Evolutionary conservation across 495 filamentous ascomycete genomes (phyloP).

Genomic region (Polyplosphaeria fusca): DNA sequence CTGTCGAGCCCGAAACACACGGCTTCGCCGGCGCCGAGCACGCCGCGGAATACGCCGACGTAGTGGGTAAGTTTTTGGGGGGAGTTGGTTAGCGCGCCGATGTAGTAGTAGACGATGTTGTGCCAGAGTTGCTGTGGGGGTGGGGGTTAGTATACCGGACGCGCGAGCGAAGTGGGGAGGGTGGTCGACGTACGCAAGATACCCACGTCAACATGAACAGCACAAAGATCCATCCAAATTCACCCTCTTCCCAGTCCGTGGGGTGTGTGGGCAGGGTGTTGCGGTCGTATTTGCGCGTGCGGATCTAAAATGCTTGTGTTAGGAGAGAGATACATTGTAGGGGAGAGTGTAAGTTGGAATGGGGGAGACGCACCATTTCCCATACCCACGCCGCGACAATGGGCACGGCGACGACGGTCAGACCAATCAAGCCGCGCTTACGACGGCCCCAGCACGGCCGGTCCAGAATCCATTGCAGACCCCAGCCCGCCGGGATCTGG

Average conservation of each 20-base stretch:
- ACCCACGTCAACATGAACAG: constrained; percentile 21
- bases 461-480: constrained; percentile 20
- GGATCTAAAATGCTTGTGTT: constrained; percentile 1
- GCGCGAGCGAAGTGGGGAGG: not conserved
- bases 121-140: constrained; percentile 12
- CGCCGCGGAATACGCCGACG: constrained; percentile 28
- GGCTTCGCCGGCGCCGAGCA: constrained; percentile 29
- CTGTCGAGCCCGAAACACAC: constrained; percentile 31
- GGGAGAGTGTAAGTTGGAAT: too few relatives aligned
- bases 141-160: not conserved
- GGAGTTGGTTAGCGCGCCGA: constrained; percentile 17
- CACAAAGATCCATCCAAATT: constrained; percentile 18
- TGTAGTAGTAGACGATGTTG: constrained; percentile 26
- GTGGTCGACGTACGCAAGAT: constrained; percentile 1
- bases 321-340: not conserved
- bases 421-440: constrained; percentile 9
- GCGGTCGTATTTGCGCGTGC: constrained; percentile 10
- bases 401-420: constrained; percentile 5
- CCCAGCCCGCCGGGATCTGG: constrained; percentile 19
- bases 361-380: constrained; percentile 20
- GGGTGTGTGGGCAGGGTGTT: not conserved
- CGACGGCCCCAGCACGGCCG: constrained; percentile 15
- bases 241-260: constrained; percentile 13
- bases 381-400: constrained; percentile 13
- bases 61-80: constrained; percentile 21